Evolutionary conservation across 192 early-diverging fungal genomes (phyloP).

Genomic region (Powellomyces hirtus): DNA sequence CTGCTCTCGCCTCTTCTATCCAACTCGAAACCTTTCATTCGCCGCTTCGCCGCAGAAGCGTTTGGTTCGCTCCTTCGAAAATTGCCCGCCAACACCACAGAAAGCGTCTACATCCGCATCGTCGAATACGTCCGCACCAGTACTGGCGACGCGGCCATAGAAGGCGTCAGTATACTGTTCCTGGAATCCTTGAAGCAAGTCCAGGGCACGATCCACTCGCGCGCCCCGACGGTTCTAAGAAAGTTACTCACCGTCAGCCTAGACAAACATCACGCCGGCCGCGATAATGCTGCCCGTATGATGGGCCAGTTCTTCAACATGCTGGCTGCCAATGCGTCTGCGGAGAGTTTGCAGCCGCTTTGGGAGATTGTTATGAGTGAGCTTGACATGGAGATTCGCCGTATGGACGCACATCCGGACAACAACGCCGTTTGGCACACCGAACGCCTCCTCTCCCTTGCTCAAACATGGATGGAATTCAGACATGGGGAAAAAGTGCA

Average conservation of each 20-base stretch:
- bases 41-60: conserved; percentile 87
- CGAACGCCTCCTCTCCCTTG: not conserved
- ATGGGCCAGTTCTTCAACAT: conserved; percentile 31
- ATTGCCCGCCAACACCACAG: conserved; percentile 58
- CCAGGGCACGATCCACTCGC: conserved; percentile 56
- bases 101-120: conserved; percentile 61
- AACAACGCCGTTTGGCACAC: not conserved
- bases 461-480: conserved; percentile 16
- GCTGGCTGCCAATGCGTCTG: conserved; percentile 35
- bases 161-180: conserved; percentile 78
- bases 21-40: conserved; percentile 70
- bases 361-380: conserved; percentile 31
- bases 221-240: conserved; percentile 39
- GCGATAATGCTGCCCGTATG: conserved; percentile 27
- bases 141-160: conserved; percentile 50
- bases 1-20: conserved; percentile 74
- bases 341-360: conserved; percentile 28
- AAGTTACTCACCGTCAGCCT: conserved; percentile 20
- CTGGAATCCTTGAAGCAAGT: conserved; percentile 81
- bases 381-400: not conserved
- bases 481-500: conserved; percentile 26
- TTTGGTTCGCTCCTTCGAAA: conserved; percentile 89
- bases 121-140: conserved; percentile 47
- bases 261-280: conserved; percentile 1
- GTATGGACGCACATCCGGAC: not conserved